Evolutionary conservation across 2,329 filamentous ascomycete genomes (phyloP).

Genomic region (Teratosphaeriaceae sp.): DNA sequence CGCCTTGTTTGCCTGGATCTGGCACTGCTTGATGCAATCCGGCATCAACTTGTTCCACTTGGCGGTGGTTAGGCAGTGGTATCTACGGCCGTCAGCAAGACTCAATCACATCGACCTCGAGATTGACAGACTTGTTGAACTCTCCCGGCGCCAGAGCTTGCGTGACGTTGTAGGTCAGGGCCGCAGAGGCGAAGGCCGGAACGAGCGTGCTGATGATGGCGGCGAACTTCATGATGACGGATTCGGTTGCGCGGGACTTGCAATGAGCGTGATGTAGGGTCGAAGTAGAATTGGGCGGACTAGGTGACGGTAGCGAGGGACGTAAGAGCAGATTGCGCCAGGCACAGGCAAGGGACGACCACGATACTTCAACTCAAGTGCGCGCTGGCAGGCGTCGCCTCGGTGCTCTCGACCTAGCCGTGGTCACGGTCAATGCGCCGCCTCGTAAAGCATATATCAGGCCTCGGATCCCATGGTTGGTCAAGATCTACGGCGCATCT

Average conservation of each 20-base stretch:
- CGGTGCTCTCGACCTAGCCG: too few species aligned
- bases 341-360: neutral
- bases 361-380: neutral
- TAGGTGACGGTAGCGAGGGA: too few species aligned
- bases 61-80: neutral
- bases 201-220: conserved; percentile 1
- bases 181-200: neutral
- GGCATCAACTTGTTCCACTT: neutral
- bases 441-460: too few species aligned
- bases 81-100: neutral
- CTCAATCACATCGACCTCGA: too few species aligned
- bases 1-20: neutral
- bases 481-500: too few species aligned
- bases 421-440: too few species aligned
- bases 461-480: too few species aligned
- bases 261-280: neutral
- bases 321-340: too few species aligned
- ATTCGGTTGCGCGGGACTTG: too few species aligned
- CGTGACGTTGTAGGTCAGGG: conserved; percentile 1
- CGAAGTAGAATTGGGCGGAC: neutral
- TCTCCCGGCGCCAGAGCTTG: neutral
- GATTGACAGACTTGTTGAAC: neutral
- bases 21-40: neutral
- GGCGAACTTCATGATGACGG: neutral
- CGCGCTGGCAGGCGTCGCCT: too few species aligned